Percentiles rank a stretch among this genome's conserved stretches.
phyloP scores from a whole-genome alignment of 1,139 yeast genomes.

The Scheffersomyces illinoinensis region DNA sequence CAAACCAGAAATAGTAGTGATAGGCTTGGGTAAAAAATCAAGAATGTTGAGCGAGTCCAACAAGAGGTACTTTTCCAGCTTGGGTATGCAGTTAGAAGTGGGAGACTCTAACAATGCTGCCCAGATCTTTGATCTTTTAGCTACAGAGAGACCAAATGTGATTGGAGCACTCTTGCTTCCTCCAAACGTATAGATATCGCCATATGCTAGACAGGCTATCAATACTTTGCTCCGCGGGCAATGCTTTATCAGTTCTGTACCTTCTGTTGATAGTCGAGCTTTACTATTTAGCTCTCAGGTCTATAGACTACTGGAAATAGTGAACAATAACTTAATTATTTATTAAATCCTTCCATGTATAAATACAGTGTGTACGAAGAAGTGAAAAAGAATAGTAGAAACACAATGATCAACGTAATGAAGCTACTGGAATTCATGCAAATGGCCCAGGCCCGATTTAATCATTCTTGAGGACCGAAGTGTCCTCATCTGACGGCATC shows the following conservation, averaged over 20 bases:
- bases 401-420: neutral
- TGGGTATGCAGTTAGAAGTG: slow-evolving; percentile 71
- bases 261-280: slow-evolving; percentile 3
- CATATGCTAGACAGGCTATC: neutral
- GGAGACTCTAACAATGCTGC: slow-evolving; percentile 70
- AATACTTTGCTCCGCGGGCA: slow-evolving; percentile 3
- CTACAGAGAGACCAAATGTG: slow-evolving; percentile 75
- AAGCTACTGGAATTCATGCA: neutral
- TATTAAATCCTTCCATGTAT: neutral
- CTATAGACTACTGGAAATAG: neutral
- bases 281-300: neutral
- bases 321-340: neutral
- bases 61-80: slow-evolving; percentile 44
- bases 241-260: slow-evolving; percentile 4
- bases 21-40: slow-evolving; percentile 68
- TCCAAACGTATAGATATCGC: slow-evolving; percentile 50
- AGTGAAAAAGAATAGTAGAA: neutral
- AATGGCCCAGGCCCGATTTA: neutral
- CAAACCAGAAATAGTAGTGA: slow-evolving; percentile 71
- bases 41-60: slow-evolving; percentile 62
- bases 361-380: neutral
- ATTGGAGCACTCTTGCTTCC: slow-evolving; percentile 73
- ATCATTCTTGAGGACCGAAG: slow-evolving; percentile 5
- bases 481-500: slow-evolving; percentile 4
- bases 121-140: slow-evolving; percentile 68